phyloP scores from a whole-genome alignment of 1,139 yeast species.

The Geotrichum citri-aurantii region DNA sequence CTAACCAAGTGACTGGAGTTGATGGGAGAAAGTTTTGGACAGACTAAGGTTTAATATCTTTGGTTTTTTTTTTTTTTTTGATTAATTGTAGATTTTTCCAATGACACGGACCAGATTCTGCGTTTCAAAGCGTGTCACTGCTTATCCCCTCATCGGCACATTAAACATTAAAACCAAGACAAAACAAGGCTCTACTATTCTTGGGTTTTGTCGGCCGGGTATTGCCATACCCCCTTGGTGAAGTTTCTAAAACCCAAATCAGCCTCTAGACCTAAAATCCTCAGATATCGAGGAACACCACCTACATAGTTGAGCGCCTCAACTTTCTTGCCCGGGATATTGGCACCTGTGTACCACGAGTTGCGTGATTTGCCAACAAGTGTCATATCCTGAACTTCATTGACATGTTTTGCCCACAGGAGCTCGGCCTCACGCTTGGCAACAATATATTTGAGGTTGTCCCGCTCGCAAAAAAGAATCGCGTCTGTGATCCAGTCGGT shows the following conservation, averaged over 20 bases:
- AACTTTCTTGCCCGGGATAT: slow-evolving; percentile 30
- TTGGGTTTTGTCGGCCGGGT: too few relatives aligned
- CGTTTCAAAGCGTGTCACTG: too few relatives aligned
- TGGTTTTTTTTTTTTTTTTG: too few relatives aligned
- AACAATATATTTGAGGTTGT: slow-evolving; percentile 20
- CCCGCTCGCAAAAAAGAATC: slow-evolving; percentile 20
- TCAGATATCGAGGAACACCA: slow-evolving; percentile 26
- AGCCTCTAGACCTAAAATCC: slow-evolving; percentile 16
- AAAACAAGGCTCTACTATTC: not conserved
- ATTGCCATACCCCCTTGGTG: slow-evolving; percentile 7
- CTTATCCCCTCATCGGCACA: too few relatives aligned
- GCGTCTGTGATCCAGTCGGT: slow-evolving; percentile 25
- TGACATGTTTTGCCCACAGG: slow-evolving; percentile 16
- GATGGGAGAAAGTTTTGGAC: too few relatives aligned
- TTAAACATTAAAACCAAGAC: too few relatives aligned
- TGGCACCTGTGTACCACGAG: slow-evolving; percentile 33
- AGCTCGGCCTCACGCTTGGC: slow-evolving; percentile 15
- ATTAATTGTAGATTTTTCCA: too few relatives aligned
- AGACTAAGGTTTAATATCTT: too few relatives aligned
- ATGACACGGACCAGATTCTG: too few relatives aligned
- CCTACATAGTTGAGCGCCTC: slow-evolving; percentile 27
- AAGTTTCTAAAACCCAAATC: slow-evolving; percentile 17
- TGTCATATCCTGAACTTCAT: slow-evolving; percentile 14
- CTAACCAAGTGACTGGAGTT: too few relatives aligned
- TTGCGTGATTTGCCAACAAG: slow-evolving; percentile 11